These are phyloP conservation scores for Starmera caribaea DNA, from an alignment of 805 yeast species.

Conservation along the genomic window DNA sequence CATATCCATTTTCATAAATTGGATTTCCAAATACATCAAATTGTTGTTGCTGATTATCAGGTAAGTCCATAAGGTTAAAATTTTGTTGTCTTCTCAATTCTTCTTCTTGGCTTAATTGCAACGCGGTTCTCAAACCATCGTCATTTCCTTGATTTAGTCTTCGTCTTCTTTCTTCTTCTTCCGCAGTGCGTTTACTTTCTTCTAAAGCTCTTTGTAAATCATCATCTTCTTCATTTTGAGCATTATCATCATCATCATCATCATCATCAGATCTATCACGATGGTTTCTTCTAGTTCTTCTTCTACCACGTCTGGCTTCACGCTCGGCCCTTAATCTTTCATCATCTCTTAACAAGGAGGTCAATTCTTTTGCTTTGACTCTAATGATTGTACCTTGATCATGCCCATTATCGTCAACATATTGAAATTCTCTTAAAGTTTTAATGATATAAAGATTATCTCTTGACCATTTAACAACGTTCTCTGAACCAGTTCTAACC, in stretches of 20 bases:
- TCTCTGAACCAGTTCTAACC: slow-evolving; percentile 78
- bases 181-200: slow-evolving; percentile 72
- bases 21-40: slow-evolving; percentile 21
- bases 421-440: slow-evolving; percentile 84
- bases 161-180: slow-evolving; percentile 63
- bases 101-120: slow-evolving; percentile 66
- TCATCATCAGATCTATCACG: slow-evolving; percentile 18
- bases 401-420: slow-evolving; percentile 60
- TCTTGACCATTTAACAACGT: slow-evolving; percentile 85
- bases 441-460: slow-evolving; percentile 83
- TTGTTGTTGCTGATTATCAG: slow-evolving; percentile 31
- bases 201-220: slow-evolving; percentile 77
- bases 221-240: slow-evolving; percentile 44
- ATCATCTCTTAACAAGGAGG: slow-evolving; percentile 69
- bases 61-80: slow-evolving; percentile 34
- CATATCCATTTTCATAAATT: slow-evolving; percentile 11
- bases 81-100: slow-evolving; percentile 47
- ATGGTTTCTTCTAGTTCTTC: slow-evolving; percentile 29
- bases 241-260: slow-evolving; percentile 18
- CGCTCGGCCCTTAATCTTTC: slow-evolving; percentile 73
- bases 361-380: slow-evolving; percentile 83
- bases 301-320: slow-evolving; percentile 23
- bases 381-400: slow-evolving; percentile 88
- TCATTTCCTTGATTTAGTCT: slow-evolving; percentile 30
- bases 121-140: slow-evolving; percentile 56